phyloP scores from a whole-genome alignment of 1,284 basidiomycete species.

The Heliocybe sulcata region DNA sequence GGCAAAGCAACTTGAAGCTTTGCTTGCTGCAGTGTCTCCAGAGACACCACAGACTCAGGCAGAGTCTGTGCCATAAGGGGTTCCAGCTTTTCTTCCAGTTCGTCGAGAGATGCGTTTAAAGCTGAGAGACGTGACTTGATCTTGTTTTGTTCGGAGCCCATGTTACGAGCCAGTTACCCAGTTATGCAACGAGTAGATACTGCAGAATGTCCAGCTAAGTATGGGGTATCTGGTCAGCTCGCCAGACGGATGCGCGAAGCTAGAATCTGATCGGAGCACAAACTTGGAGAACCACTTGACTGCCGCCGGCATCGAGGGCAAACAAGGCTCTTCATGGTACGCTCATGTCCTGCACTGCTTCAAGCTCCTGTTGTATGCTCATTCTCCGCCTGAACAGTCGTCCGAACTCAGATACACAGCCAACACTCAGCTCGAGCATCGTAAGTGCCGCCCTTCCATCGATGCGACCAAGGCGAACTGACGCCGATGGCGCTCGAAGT shows the following conservation, averaged over 20 bases:
- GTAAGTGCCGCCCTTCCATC: slow-evolving; percentile 37
- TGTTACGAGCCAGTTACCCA: slow-evolving; percentile 15
- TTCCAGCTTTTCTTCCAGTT: slow-evolving; percentile 56
- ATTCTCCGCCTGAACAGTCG: slow-evolving; percentile 34
- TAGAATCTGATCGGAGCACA: not conserved
- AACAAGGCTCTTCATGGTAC: slow-evolving; percentile 32
- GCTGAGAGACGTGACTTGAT: slow-evolving; percentile 45
- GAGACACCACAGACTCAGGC: slow-evolving; percentile 51
- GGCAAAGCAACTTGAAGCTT: slow-evolving; percentile 69
- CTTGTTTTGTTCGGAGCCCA: slow-evolving; percentile 49
- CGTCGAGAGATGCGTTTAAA: slow-evolving; percentile 51
- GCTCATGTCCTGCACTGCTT: slow-evolving; percentile 22
- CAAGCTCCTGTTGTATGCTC: not conserved
- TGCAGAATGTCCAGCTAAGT: too few relatives aligned
- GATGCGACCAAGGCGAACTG: not conserved
- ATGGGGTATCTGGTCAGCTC: too few relatives aligned
- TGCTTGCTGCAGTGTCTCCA: slow-evolving; percentile 73
- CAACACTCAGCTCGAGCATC: slow-evolving; percentile 88
- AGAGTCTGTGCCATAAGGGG: slow-evolving; percentile 58
- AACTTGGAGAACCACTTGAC: not conserved
- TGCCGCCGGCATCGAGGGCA: not conserved
- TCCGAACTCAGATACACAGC: slow-evolving; percentile 91
- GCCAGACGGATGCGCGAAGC: too few relatives aligned
- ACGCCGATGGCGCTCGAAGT: slow-evolving; percentile 37
- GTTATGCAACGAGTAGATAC: too few relatives aligned